phyloP scores from a whole-genome alignment of 306 rosid genomes.

The Inga oerstediana region DNA sequence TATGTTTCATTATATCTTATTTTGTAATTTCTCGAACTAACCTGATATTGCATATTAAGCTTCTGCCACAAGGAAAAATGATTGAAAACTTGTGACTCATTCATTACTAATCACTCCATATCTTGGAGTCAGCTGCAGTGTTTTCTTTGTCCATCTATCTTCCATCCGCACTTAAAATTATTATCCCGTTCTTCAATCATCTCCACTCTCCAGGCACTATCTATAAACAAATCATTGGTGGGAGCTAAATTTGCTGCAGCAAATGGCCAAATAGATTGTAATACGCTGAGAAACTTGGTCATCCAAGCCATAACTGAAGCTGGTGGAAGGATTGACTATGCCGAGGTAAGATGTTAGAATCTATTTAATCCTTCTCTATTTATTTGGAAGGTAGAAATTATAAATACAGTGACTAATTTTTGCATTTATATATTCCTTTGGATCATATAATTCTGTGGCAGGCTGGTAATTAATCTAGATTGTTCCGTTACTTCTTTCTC shows the following conservation, averaged over 20 bases:
- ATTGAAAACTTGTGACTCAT: constrained; percentile 9
- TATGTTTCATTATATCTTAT: constrained; percentile 21
- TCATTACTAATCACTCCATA: not conserved
- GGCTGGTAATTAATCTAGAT: not conserved
- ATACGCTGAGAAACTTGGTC: constrained; percentile 53
- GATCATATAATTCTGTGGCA: not conserved
- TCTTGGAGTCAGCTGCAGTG: constrained; percentile 5
- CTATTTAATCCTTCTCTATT: constrained; percentile 1
- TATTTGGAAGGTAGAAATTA: not conserved
- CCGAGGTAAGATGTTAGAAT: constrained; percentile 55
- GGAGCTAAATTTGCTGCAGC: constrained; percentile 64
- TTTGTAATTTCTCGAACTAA: not conserved
- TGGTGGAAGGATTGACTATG: constrained; percentile 87
- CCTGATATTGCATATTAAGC: constrained; percentile 14
- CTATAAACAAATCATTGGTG: constrained; percentile 71
- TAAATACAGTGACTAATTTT: constrained; percentile 3
- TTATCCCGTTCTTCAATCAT: constrained; percentile 23
- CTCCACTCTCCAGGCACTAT: constrained; percentile 68
- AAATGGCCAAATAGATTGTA: constrained; percentile 63
- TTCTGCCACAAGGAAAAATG: constrained; percentile 1
- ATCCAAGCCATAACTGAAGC: constrained; percentile 58
- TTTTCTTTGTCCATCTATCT: constrained; percentile 20
- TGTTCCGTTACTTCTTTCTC: not conserved
- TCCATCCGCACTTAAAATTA: not conserved
- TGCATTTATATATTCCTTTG: not conserved